Conservation (phyloP, 164 flowering plant genomes). For the Vitis vinifera region DNA sequence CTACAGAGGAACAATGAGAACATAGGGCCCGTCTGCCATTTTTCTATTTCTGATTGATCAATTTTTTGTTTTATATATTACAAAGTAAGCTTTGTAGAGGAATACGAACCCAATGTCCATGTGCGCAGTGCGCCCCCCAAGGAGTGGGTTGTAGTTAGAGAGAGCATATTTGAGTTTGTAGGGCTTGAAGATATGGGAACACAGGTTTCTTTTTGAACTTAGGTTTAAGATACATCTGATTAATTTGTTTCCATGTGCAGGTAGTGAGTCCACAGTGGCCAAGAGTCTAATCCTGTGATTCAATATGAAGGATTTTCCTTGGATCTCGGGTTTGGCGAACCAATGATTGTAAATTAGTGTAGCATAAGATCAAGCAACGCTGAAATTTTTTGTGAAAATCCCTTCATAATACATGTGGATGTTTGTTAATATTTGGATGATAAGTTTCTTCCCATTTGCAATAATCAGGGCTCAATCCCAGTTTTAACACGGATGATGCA, state of each 20-base stretch:
- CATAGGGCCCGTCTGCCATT: not conserved
- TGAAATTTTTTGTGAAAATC: not conserved
- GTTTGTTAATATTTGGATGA: too few species aligned
- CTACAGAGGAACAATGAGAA: not conserved
- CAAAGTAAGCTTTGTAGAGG: not conserved
- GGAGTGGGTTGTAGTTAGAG: too few species aligned
- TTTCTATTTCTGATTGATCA: too few species aligned
- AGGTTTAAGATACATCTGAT: not conserved
- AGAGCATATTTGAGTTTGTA: too few species aligned
- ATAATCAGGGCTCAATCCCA: not conserved
- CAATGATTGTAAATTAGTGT: not conserved
- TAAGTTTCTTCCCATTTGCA: not conserved
- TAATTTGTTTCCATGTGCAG: slow-evolving; percentile 35
- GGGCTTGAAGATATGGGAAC: too few species aligned
- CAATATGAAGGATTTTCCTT: not conserved
- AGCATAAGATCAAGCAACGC: not conserved
- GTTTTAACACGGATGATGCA: too few species aligned
- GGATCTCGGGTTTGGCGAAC: not conserved
- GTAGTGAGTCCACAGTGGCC: slow-evolving; percentile 98
- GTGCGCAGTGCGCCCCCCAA: too few species aligned
- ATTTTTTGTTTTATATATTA: too few species aligned
- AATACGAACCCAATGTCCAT: not conserved
- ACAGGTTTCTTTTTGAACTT: too few species aligned
- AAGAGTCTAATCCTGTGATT: slow-evolving; percentile 33
- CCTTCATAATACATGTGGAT: not conserved